These are phyloP conservation scores for Diaporthe ampelina DNA, from an alignment of 2,329 filamentous ascomycete species.

Conservation along the genomic window DNA sequence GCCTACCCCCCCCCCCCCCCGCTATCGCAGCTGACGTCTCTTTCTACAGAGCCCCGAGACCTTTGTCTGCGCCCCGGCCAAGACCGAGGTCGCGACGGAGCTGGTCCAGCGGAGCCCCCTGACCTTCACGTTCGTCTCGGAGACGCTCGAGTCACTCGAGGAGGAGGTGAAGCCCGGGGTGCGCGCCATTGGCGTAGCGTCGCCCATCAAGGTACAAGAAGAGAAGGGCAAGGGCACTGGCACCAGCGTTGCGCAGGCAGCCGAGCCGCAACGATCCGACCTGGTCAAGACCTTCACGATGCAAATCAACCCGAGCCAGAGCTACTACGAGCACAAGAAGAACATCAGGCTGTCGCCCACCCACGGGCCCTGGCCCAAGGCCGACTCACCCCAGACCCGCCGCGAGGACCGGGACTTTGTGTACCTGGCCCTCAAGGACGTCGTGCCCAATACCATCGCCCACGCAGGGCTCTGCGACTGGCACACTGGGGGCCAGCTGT, in stretches of 20 bases:
- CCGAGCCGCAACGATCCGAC: constrained; percentile 29
- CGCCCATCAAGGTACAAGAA: constrained; percentile 43
- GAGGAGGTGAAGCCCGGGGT: constrained; percentile 42
- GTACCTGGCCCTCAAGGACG: constrained; percentile 53
- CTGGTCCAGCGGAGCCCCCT: constrained; percentile 64
- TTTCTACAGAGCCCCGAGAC: constrained; percentile 58
- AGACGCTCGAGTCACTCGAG: constrained; percentile 44
- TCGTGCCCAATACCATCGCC: constrained; percentile 56
- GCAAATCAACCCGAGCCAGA: constrained; percentile 55
- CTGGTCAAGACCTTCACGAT: constrained; percentile 57
- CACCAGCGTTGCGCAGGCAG: not conserved
- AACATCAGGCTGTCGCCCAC: constrained; percentile 54
- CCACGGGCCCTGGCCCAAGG: constrained; percentile 58
- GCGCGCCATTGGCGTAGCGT: constrained; percentile 34
- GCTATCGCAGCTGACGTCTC: not conserved
- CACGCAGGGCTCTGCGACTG: constrained; percentile 60
- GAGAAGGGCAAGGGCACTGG: not conserved
- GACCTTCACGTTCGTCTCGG: constrained; percentile 56
- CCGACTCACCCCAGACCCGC: constrained; percentile 40
- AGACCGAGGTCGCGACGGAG: constrained; percentile 53
- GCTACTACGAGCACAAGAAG: constrained; percentile 60
- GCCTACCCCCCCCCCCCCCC: not conserved
- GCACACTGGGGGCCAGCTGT: constrained; percentile 50
- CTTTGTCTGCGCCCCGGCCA: constrained; percentile 65
- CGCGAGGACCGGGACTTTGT: constrained; percentile 50